Evolutionary conservation across 2,329 filamentous ascomycete species (phyloP), one percentile per base, ranked within the genome.

Genomic region (Alternaria rosae): DNA sequence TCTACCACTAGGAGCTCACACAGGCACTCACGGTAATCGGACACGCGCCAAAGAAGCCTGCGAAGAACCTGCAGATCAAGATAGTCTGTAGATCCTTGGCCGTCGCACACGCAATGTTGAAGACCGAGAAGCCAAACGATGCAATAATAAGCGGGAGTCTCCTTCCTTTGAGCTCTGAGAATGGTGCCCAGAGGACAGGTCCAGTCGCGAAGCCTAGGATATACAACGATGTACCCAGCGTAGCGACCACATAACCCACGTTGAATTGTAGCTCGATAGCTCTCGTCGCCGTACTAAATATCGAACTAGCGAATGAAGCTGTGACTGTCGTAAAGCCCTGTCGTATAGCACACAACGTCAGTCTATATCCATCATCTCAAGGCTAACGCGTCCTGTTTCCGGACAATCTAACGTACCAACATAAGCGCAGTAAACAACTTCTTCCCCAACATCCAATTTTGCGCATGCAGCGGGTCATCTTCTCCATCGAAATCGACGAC

Each of bases 401-500:
- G 26, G 26, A 28, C 26, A 10, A 28, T 4, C 26, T 11, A 28
- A 28, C 26, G 26, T 26, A 35, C 32, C 8, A 94, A 82, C 70
- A 93, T 89, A 42, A 85, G 84, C 20, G 88, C 87, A 0, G 89
- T 92, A 5, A 86, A 70, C 41, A 93, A 52, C 88, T 97, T 97
- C 83, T 92, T 94, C 75, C 82, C 87, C 56, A 91, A 74, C 0
- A 91, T 85, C 93, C 93, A 97, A 77, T 97, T 97, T 81, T 94
- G 91, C 1, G 92, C 91, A 78, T 97, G 93, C 62, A 94, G 75
- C 3, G 93, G 93, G 72, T 97, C 93, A 66, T 93, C 85, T 1
- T 88, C 90, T 0, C 93, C 93, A 69, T 94, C 90, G 74, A 97
- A 97, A 42, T 86, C 91, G 44, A 94, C 91, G 0, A 93, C 90